These are phyloP conservation scores for Cryomyces minteri DNA, from an alignment of 495 filamentous ascomycete species.

Conservation along the genomic window DNA sequence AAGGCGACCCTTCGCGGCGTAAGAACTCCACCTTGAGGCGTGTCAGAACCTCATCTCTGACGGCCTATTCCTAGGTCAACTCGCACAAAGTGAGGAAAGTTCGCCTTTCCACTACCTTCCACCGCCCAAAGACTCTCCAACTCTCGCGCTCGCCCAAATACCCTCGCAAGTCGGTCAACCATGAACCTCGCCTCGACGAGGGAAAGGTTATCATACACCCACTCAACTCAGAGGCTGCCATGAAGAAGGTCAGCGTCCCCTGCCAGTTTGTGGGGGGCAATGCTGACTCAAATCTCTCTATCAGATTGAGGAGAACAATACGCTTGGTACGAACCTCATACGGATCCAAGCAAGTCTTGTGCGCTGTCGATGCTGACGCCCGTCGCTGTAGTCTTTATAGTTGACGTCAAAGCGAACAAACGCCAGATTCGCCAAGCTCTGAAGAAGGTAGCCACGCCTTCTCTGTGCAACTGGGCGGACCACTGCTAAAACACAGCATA, in stretches of 20 bases:
- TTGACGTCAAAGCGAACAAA: slow-evolving; percentile 98
- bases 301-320: slow-evolving; percentile 94
- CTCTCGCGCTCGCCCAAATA: slow-evolving; percentile 88
- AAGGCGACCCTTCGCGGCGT: slow-evolving; percentile 86
- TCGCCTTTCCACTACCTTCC: slow-evolving; percentile 85
- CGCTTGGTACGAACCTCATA: slow-evolving; percentile 26
- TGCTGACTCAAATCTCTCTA: not conserved
- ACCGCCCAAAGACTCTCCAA: slow-evolving; percentile 85
- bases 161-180: slow-evolving; percentile 84
- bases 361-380: no score
- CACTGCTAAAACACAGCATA: no score
- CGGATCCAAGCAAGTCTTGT: no score
- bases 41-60: slow-evolving; percentile 26
- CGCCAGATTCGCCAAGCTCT: slow-evolving; percentile 95
- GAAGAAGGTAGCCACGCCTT: slow-evolving; percentile 44
- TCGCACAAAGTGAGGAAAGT: slow-evolving; percentile 85
- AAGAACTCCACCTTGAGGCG: slow-evolving; percentile 25
- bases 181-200: slow-evolving; percentile 79
- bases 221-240: slow-evolving; percentile 94
- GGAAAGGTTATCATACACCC: slow-evolving; percentile 48
- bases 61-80: slow-evolving; percentile 37
- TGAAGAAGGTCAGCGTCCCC: slow-evolving; percentile 57
- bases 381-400: slow-evolving; percentile 58
- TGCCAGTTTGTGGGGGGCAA: no score
- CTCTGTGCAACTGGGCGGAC: no score